Conservation (phyloP, 202 grass and related monocot species). For the Eragrostis tef region DNA sequence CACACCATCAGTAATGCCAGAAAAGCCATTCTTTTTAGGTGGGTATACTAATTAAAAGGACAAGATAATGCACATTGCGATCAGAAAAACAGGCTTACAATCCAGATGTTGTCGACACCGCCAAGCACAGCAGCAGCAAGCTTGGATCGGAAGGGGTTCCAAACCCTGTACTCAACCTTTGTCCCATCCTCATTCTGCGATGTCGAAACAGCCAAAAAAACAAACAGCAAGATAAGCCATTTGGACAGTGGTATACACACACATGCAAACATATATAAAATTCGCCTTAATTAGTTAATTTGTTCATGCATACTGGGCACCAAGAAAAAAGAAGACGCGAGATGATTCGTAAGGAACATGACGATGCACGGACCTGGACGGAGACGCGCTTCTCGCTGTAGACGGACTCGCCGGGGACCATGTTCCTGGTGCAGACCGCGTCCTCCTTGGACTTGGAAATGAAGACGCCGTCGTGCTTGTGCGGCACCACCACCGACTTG, state of each 20-base stretch:
- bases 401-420: slow-evolving; percentile 76
- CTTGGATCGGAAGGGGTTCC: slow-evolving; percentile 95
- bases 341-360: too few species aligned
- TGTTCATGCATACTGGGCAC: too few species aligned
- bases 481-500: slow-evolving; percentile 69
- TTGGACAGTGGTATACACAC: too few species aligned
- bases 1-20: slow-evolving; percentile 9
- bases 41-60: background rate
- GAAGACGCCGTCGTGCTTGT: slow-evolving; percentile 84
- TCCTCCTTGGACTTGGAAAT: slow-evolving; percentile 87
- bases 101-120: slow-evolving; percentile 90
- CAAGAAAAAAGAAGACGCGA: too few species aligned
- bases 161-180: slow-evolving; percentile 83
- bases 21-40: slow-evolving; percentile 56
- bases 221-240: too few species aligned
- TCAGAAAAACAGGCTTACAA: slow-evolving; percentile 51
- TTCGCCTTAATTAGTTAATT: too few species aligned
- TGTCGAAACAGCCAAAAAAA: background rate
- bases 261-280: too few species aligned
- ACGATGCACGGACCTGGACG: slow-evolving; percentile 56
- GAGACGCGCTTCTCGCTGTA: slow-evolving; percentile 88
- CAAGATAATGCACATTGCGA: too few species aligned
- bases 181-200: slow-evolving; percentile 74
- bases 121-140: slow-evolving; percentile 80
- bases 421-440: slow-evolving; percentile 88